Evolutionary conservation across 495 filamentous ascomycete genomes (phyloP).

Genomic region (Elasticomyces elasticus): DNA sequence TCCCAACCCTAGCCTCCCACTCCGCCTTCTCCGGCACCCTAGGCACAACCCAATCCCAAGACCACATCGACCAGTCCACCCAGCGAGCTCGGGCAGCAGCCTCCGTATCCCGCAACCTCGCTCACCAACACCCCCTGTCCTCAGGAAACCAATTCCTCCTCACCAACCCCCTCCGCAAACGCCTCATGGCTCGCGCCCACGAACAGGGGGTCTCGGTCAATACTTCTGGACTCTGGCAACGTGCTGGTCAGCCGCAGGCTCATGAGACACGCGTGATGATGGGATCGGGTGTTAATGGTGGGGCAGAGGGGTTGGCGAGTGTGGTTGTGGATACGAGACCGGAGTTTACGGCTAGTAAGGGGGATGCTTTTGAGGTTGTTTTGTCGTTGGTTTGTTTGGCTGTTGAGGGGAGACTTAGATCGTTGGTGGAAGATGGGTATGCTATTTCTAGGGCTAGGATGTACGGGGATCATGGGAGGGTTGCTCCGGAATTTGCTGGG

Average conservation of each 20-base stretch:
- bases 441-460: conserved; percentile 54
- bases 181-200: conserved; percentile 39
- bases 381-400: conserved; percentile 64
- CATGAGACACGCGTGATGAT: conserved; percentile 30
- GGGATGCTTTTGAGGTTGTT: conserved; percentile 60
- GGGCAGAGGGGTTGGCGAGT: conserved; percentile 46
- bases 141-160: conserved; percentile 54
- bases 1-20: conserved; percentile 23
- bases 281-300: too few relatives aligned
- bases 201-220: conserved; percentile 55
- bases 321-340: conserved; percentile 35
- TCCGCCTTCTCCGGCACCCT: conserved; percentile 19
- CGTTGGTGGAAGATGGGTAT: conserved; percentile 62
- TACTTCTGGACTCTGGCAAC: conserved; percentile 49
- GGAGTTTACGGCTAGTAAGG: conserved; percentile 9
- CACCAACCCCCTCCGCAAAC: conserved; percentile 31
- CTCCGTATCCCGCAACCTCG: conserved; percentile 39
- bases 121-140: conserved; percentile 45
- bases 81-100: conserved; percentile 44
- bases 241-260: too few relatives aligned
- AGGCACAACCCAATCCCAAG: conserved; percentile 34
- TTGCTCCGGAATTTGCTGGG: conserved; percentile 59
- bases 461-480: conserved; percentile 55
- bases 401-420: conserved; percentile 52
- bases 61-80: conserved; percentile 37